These are phyloP conservation scores for Phylloporus arenicola DNA, from an alignment of 768 basidiomycete species.

Conservation along the genomic window DNA sequence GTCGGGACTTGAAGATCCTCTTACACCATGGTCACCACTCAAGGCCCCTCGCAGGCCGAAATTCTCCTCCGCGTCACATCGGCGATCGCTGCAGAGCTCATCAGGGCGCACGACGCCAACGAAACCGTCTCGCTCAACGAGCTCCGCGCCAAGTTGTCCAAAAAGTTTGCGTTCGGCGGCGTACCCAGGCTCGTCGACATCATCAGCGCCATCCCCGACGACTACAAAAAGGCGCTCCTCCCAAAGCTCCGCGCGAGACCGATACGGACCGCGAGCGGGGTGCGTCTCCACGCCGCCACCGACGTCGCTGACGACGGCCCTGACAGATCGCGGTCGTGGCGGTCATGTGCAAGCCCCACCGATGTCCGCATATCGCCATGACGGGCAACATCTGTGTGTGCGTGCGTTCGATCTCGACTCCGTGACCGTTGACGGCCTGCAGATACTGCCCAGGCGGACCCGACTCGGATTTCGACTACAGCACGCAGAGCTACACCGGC, in stretches of 20 bases:
- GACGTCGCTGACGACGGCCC: background rate
- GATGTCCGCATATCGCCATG: slow-evolving; percentile 99
- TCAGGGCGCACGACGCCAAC: slow-evolving; percentile 77
- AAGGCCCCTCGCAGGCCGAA: slow-evolving; percentile 86
- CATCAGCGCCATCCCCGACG: slow-evolving; percentile 96
- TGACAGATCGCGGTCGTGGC: slow-evolving; percentile 93
- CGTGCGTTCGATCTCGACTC: slow-evolving; percentile 22
- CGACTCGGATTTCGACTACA: slow-evolving; percentile 99
- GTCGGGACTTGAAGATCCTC: background rate
- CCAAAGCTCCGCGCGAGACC: slow-evolving; percentile 91
- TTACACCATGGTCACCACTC: slow-evolving; percentile 28
- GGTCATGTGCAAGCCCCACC: slow-evolving; percentile 99
- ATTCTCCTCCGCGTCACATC: slow-evolving; percentile 85
- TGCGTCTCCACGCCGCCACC: slow-evolving; percentile 33
- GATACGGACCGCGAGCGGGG: slow-evolving; percentile 94
- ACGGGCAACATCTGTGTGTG: slow-evolving; percentile 99
- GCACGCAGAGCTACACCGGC: slow-evolving; percentile 93
- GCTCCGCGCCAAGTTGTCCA: slow-evolving; percentile 81
- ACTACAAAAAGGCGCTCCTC: slow-evolving; percentile 87
- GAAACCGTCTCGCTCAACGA: slow-evolving; percentile 81
- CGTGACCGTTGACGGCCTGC: slow-evolving; percentile 7
- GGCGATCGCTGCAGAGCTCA: slow-evolving; percentile 90
- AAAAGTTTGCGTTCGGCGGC: slow-evolving; percentile 81
- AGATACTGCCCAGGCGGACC: slow-evolving; percentile 99
- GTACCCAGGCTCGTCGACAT: slow-evolving; percentile 95